Percentiles rank a stretch among this genome's conserved stretches.
Evolutionary conservation across 208 protist species (phyloP).

Genomic region (Trypanosoma brucei): DNA sequence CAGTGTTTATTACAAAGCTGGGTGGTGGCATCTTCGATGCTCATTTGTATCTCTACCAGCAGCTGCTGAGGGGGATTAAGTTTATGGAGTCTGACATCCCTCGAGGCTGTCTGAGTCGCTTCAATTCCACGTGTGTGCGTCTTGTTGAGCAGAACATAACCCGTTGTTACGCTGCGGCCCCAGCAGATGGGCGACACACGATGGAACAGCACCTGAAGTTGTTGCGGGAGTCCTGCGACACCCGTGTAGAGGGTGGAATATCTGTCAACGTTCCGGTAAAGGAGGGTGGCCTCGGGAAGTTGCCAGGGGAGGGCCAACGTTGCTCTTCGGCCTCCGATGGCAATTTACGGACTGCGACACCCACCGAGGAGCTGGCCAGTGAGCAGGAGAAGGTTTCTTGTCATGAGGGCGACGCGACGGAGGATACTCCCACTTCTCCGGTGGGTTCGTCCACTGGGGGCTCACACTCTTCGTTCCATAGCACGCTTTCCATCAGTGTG

Average conservation of each 20-base stretch:
- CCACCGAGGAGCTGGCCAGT: background rate
- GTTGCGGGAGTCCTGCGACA: constrained; percentile 59
- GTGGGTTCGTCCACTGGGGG: background rate
- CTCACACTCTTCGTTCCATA: constrained; percentile 28
- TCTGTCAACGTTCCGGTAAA: constrained; percentile 46
- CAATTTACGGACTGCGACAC: background rate
- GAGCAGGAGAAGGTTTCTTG: background rate
- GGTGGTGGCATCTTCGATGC: constrained; percentile 76
- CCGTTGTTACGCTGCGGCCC: constrained; percentile 37
- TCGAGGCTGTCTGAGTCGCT: constrained; percentile 49
- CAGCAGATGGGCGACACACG: constrained; percentile 22
- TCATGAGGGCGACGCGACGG: background rate
- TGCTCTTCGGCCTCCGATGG: background rate
- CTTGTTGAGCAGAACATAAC: constrained; percentile 66
- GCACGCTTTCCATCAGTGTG: constrained; percentile 52
- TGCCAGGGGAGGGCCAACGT: background rate
- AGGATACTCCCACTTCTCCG: background rate
- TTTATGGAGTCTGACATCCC: constrained; percentile 37
- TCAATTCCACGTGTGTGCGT: constrained; percentile 53
- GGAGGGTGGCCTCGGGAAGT: constrained; percentile 46
- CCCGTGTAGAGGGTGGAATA: constrained; percentile 44
- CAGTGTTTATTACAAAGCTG: constrained; percentile 73
- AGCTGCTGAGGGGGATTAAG: constrained; percentile 58
- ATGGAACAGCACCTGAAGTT: constrained; percentile 56
- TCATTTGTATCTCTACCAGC: constrained; percentile 79